Percentiles rank a stretch among this genome's conserved stretches.
Evolutionary conservation across 2,329 filamentous ascomycete genomes (phyloP).

Genomic region (Trichoderma sp.): DNA sequence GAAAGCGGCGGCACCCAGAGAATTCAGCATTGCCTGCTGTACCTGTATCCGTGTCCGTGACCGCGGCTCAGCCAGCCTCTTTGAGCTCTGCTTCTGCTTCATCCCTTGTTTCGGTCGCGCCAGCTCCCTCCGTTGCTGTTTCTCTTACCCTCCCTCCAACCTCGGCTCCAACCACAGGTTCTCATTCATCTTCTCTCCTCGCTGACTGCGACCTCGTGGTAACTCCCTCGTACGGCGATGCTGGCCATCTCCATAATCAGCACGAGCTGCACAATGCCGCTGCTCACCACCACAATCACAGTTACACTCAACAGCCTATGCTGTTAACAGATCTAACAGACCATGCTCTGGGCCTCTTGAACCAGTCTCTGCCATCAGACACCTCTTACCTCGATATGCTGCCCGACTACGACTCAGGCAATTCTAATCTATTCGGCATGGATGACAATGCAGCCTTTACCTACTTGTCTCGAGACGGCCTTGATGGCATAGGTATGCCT

Average conservation of each 20-base stretch:
- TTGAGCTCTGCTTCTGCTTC: not conserved
- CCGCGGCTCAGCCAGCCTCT: not conserved
- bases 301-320: not conserved
- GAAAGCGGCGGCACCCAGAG: constrained; percentile 50
- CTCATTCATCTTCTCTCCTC: not conserved
- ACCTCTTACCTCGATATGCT: constrained; percentile 40
- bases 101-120: not conserved
- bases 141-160: not conserved
- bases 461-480: not conserved
- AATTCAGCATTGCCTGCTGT: constrained; percentile 13
- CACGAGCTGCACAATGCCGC: not conserved
- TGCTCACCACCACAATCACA: not conserved
- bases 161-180: not conserved
- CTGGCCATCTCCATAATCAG: not conserved
- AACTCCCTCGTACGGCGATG: not conserved
- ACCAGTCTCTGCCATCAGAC: constrained; percentile 27
- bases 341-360: constrained; percentile 35
- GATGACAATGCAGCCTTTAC: not conserved
- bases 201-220: not conserved
- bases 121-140: not conserved
- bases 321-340: constrained; percentile 28
- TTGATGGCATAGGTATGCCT: constrained; percentile 14
- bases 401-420: constrained; percentile 8
- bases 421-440: constrained; percentile 20
- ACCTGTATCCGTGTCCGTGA: not conserved